A percentile compares a stretch with the other conserved stretches of the same genome.
Evolutionary conservation across 2,329 filamentous ascomycete species (phyloP).

Genomic region (Camillea tinctor): DNA sequence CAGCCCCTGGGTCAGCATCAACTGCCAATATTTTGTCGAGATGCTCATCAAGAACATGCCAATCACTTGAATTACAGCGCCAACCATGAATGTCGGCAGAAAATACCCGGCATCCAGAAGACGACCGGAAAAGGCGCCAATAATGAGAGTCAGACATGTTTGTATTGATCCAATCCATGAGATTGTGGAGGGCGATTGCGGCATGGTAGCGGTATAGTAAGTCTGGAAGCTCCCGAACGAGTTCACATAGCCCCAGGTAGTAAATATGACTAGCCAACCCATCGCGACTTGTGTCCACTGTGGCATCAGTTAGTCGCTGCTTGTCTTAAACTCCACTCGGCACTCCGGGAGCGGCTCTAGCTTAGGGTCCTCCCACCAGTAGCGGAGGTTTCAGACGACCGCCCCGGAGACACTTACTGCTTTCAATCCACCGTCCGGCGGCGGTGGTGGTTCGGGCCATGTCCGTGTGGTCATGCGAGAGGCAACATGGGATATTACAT

Average conservation of each 20-base stretch:
- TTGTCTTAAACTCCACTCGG: background rate
- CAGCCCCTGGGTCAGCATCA: constrained; percentile 49
- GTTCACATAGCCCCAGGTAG: constrained; percentile 47
- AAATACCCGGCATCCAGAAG: constrained; percentile 46
- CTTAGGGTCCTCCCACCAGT: background rate
- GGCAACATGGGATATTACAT: constrained; percentile 27
- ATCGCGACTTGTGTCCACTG: constrained; percentile 37
- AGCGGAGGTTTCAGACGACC: constrained; percentile 3
- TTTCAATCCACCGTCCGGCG: constrained; percentile 30
- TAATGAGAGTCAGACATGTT: constrained; percentile 41
- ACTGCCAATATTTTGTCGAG: constrained; percentile 45
- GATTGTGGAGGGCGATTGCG: constrained; percentile 36
- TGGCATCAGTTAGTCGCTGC: background rate
- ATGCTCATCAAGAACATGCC: constrained; percentile 46
- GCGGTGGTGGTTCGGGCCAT: constrained; percentile 30
- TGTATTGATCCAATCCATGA: constrained; percentile 47
- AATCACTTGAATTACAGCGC: constrained; percentile 39
- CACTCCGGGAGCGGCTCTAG: background rate
- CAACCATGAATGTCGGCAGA: constrained; percentile 36
- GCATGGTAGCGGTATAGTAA: constrained; percentile 40
- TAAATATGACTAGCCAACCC: constrained; percentile 41
- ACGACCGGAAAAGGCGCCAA: constrained; percentile 42
- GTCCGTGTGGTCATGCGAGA: constrained; percentile 31
- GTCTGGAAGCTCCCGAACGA: constrained; percentile 46
- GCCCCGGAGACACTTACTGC: constrained; percentile 19